Evolutionary conservation across 139 green algal species (phyloP), one percentile per base, ranked within the genome.

Genomic region (Chlamydomonas schloesseri): DNA sequence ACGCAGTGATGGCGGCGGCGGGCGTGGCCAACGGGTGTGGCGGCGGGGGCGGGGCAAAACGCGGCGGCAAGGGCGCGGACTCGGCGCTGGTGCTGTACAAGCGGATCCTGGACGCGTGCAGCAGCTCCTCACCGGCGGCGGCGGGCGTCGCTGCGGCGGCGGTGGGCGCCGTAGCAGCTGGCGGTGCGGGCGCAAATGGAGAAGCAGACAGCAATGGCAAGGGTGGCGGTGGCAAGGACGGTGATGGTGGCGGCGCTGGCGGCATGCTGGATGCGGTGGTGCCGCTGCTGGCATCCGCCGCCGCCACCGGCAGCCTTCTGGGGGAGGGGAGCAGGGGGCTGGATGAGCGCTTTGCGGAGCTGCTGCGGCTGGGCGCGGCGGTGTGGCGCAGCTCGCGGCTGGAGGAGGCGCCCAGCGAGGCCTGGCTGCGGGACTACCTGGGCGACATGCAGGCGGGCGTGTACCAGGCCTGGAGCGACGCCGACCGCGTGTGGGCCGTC

Each of bases 401-500:
- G 42, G 28, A 36, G 10, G 71, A 77, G 71, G 71, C 42, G 24
- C 71, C 71, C 46, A 64, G 37, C 46, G 34, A 36, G 46, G 21
- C 11, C 26, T 77, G 71, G 71, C 46, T 77, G 71, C 26, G 9
- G 26, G 11, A 0, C 21, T 77, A 77, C 46, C 71, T 77, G 26
- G 8, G 11, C 46, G 71, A 77, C 37, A 11, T 37, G 11, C 11
- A 77, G 9, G 14, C 26, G 24, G 71, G 71, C 71, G 13, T 64
- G 4, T 77, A 77, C 46, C 71, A 77, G 46, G 71, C 70, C 11
- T 75, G 36, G 36, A 33, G 21, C 11, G 36, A n/a, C 26, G 42
- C 71, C 11, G 71, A 78, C 46, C 71, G 46, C 23, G 26, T 78
- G 24, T 78, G 71, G 71, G 42, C 71, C 13, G 46, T 78, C 23